Conservation (phyloP, 2,329 filamentous ascomycete species). For the Aspergillaceae sp. region DNA sequence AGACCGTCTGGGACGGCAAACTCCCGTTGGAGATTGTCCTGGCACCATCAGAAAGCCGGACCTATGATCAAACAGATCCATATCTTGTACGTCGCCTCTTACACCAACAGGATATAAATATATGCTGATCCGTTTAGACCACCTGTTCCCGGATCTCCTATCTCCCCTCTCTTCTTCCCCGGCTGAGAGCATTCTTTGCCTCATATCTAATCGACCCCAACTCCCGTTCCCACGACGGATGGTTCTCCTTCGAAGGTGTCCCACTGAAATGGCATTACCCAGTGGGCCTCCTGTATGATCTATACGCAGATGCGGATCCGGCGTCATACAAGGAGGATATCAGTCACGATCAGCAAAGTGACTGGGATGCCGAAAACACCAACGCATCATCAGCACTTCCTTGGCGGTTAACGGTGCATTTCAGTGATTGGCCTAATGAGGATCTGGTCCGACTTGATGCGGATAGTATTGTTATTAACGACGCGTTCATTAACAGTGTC, state of each 20-base stretch:
- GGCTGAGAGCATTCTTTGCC: conserved; percentile 55
- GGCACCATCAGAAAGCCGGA: conserved; percentile 51
- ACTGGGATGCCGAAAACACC: conserved; percentile 11
- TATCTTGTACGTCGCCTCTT: conserved; percentile 43
- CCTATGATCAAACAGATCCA: conserved; percentile 51
- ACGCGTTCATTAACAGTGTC: conserved; percentile 60
- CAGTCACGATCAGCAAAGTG: conserved; percentile 4
- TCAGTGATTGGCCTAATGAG: conserved; percentile 49
- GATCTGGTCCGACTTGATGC: conserved; percentile 51
- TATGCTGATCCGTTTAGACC: conserved; percentile 34
- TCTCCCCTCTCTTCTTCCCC: conserved; percentile 56
- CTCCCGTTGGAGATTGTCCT: conserved; percentile 54
- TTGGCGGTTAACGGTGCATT: conserved; percentile 57
- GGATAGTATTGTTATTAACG: conserved; percentile 49
- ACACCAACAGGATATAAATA: background rate
- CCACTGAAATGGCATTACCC: conserved; percentile 66
- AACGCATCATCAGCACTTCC: conserved; percentile 37
- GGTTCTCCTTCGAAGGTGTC: conserved; percentile 60
- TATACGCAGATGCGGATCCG: conserved; percentile 53
- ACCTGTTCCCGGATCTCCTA: conserved; percentile 59
- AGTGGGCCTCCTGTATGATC: conserved; percentile 59
- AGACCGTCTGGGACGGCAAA: conserved; percentile 50
- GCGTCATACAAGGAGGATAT: conserved; percentile 23
- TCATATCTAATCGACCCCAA: conserved; percentile 50
- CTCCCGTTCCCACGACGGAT: conserved; percentile 44